Conservation (phyloP, 192 early-diverging fungal genomes). For the Dissophora ornata region DNA sequence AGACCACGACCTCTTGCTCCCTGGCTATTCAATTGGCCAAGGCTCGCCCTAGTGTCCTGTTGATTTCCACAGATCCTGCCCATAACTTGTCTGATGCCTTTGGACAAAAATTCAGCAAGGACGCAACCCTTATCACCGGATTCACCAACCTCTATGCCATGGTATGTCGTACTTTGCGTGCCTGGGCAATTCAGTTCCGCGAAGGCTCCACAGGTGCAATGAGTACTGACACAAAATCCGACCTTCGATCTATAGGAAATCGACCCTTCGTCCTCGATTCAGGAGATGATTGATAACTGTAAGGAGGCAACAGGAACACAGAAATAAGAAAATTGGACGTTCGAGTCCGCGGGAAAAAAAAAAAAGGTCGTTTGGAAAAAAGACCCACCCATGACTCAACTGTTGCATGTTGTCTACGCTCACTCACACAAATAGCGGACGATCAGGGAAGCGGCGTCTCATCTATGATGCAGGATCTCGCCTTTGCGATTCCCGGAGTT, state of each 20-base stretch:
- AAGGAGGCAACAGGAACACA: no score
- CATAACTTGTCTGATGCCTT: constrained; percentile 99
- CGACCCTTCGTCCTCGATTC: constrained; percentile 96
- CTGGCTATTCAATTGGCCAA: constrained; percentile 93
- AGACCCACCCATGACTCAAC: not conserved
- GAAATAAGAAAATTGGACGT: no score
- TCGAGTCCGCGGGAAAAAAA: no score
- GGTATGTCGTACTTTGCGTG: constrained; percentile 71
- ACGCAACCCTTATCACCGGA: constrained; percentile 93
- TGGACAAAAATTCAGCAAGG: constrained; percentile 99
- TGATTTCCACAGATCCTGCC: constrained; percentile 99
- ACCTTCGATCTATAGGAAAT: constrained; percentile 80
- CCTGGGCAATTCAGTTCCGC: no score
- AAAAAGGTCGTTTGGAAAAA: no score
- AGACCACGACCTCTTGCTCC: constrained; percentile 83
- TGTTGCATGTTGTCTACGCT: not conserved
- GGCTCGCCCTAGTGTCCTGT: constrained; percentile 90
- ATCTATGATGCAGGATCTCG: constrained; percentile 95
- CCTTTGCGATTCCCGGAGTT: constrained; percentile 99
- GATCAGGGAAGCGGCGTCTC: constrained; percentile 80
- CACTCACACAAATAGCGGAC: constrained; percentile 61
- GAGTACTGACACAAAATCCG: no score
- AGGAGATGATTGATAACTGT: constrained; percentile 98
- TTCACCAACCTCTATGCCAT: constrained; percentile 97
- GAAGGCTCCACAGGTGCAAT: no score